phyloP scores from a whole-genome alignment of 345 rosid species.

The Microcos paniculata region DNA sequence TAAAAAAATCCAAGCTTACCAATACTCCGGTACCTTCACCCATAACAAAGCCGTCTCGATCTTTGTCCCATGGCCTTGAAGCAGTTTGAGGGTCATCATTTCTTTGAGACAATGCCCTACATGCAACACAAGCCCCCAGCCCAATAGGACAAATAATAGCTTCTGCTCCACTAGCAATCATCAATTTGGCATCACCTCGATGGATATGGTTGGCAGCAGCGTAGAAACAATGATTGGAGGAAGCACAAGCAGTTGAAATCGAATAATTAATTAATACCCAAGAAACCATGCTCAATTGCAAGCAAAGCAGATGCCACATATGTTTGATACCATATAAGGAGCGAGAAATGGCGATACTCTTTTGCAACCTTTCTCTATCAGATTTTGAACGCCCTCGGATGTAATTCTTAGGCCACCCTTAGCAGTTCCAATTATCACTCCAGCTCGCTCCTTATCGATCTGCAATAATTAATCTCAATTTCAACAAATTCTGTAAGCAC shows the following conservation, averaged over 20 bases:
- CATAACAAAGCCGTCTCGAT: constrained; percentile 33
- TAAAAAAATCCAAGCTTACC: too few species aligned
- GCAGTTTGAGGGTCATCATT: background rate
- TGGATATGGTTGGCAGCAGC: constrained; percentile 99
- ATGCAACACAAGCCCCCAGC: constrained; percentile 96
- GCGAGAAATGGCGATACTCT: constrained; percentile 87
- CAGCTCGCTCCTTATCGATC: constrained; percentile 80
- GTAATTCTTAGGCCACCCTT: constrained; percentile 93
- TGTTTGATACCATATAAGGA: constrained; percentile 90
- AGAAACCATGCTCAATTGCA: constrained; percentile 87
- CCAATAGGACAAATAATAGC: constrained; percentile 93
- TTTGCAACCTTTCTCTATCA: constrained; percentile 78
- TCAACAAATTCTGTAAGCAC: background rate
- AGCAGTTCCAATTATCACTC: constrained; percentile 93
- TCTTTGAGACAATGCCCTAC: constrained; percentile 83
- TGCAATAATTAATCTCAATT: constrained; percentile 30
- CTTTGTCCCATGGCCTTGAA: constrained; percentile 6
- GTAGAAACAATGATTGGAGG: constrained; percentile 92
- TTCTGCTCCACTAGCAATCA: constrained; percentile 98
- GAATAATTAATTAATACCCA: constrained; percentile 98
- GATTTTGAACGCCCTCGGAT: constrained; percentile 77
- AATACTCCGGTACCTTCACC: constrained; percentile 96
- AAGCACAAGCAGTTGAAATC: constrained; percentile 94
- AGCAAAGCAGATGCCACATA: constrained; percentile 95
- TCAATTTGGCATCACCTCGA: constrained; percentile 94